These are phyloP conservation scores for Beta corolliflora DNA, from an alignment of 179 eudicot genomes.

Conservation along the genomic window DNA sequence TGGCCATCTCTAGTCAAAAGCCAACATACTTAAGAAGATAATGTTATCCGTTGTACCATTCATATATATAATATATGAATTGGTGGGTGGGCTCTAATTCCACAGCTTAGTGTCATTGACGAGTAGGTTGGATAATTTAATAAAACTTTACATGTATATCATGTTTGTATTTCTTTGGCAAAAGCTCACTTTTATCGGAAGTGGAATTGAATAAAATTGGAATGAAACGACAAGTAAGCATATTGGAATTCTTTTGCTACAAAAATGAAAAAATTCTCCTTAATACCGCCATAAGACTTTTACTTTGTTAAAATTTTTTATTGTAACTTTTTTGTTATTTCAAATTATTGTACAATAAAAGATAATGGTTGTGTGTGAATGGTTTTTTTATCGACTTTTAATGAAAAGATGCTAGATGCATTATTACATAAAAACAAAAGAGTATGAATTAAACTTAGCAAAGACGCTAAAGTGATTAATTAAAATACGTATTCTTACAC, in stretches of 20 bases:
- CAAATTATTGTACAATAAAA: not conserved
- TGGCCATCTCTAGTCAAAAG: no score
- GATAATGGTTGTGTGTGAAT: no score
- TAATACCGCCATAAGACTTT: not conserved
- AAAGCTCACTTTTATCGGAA: conserved; percentile 1
- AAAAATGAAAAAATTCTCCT: not conserved
- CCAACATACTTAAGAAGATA: conserved; percentile 9
- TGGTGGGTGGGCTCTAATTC: conserved; percentile 11
- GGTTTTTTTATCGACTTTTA: no score
- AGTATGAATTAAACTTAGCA: no score
- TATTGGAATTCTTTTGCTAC: not conserved
- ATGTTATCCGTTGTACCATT: not conserved
- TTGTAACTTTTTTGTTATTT: not conserved
- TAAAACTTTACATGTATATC: not conserved
- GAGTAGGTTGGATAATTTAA: conserved; percentile 5
- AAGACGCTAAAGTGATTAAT: no score
- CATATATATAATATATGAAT: not conserved
- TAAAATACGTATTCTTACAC: no score
- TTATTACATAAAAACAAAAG: no score
- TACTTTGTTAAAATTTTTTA: not conserved
- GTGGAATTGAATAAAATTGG: conserved; percentile 10
- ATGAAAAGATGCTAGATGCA: no score
- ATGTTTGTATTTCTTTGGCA: conserved; percentile 1
- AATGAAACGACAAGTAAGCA: conserved; percentile 5
- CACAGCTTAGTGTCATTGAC: not conserved